Base-by-base conservation (phyloP, 306 rosid species). In the Cucumis melo region DNA sequence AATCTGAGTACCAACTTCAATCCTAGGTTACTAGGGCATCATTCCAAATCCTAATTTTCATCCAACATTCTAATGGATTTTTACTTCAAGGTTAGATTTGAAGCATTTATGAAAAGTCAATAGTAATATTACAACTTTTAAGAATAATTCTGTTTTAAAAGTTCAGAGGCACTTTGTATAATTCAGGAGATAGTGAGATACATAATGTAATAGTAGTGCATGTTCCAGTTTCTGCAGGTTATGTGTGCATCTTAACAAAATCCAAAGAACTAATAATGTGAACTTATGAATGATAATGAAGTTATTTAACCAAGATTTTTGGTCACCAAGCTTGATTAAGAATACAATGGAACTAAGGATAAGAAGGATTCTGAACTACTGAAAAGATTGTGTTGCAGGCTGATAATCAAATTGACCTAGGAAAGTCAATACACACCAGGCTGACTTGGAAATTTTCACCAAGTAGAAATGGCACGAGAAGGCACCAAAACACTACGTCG, bases 401-500 rank as follows among this genome's bases (percentile, higher is more conserved):
- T 46, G 39, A 73, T 27, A 54, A 77, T n/a, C 23, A 19, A 42
- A 9, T 42, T 39, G 44, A 7, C 14, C 66, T 8, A 6, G 8
- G 42, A 51, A 76, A 41, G 44, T 44, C 73, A 74, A 32, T 7
- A 60, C 89, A 77, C 67, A 91, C 98, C 95, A 70, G 3, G 87
- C 86, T 87, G 48, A 93, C 87, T 29, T 79, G 80, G 32, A 89
- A 83, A 79, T 79, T 89, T 74, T 94, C n/a, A 60, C 78, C 80
- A 5, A 86, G 83, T 70, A 91, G 36, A 80, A 93, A 89, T 32
- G 98, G 98, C 32, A 88, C 85, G 56, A 93, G 92, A 46, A 93
- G 81, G 62, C 95, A 79, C 98, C 98, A 93, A 76, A 91, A 93
- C 41, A 93, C 91, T 20, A 89, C 21, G 71, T 93, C 98, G 12